These are phyloP conservation scores for Guillardia theta DNA, from an alignment of 78 protist species.

Conservation along the genomic window DNA sequence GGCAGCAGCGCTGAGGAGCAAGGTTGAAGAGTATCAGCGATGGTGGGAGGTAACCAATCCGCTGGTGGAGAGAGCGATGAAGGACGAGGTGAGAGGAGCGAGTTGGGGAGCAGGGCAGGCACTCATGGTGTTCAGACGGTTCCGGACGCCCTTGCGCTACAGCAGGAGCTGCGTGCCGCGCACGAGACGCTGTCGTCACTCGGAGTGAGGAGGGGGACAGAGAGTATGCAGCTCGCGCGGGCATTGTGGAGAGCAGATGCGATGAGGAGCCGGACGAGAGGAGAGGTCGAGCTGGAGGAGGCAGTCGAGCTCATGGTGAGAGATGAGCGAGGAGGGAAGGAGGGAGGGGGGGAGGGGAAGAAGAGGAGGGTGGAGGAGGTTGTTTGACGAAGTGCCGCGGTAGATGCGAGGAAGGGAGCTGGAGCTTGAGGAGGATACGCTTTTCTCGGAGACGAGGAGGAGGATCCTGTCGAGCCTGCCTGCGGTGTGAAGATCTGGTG, in stretches of 20 bases:
- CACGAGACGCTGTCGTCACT: too few species aligned
- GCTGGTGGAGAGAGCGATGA: not conserved
- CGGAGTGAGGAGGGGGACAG: not conserved
- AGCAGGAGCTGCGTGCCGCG: too few species aligned
- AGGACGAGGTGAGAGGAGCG: not conserved
- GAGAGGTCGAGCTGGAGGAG: not conserved
- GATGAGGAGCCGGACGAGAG: too few species aligned
- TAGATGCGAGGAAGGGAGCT: not conserved
- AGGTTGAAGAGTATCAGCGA: not conserved
- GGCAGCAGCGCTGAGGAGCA: not conserved
- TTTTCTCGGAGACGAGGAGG: not conserved
- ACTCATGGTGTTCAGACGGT: too few species aligned
- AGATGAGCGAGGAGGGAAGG: not conserved
- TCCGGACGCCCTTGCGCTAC: not conserved
- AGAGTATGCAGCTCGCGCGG: too few species aligned
- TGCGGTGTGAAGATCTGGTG: too few species aligned
- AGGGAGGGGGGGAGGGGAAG: not conserved
- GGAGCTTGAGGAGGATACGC: not conserved
- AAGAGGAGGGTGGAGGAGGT: not conserved
- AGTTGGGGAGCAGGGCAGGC: too few species aligned
- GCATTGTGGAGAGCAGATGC: too few species aligned
- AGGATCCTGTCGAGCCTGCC: too few species aligned
- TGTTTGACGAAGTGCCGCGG: not conserved
- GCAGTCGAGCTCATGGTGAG: too few species aligned
- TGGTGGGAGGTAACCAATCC: not conserved